A percentile compares a stretch with the other conserved stretches of the same genome.
phyloP scores from a whole-genome alignment of 2,329 filamentous ascomycete species.

The Colletotrichum zoysiae region DNA sequence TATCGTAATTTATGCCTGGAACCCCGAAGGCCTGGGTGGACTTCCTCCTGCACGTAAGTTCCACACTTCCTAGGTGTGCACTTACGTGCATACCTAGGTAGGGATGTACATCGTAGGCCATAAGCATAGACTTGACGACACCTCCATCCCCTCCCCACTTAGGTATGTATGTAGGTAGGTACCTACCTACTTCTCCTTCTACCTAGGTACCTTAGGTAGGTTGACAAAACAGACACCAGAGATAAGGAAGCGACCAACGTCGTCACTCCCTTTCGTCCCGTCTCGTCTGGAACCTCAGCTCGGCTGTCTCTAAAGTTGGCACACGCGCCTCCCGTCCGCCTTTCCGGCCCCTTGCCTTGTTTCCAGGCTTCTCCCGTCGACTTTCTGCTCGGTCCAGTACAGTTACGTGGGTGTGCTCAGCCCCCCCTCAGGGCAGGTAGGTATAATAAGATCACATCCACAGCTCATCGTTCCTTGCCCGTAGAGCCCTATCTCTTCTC shows the following conservation, averaged over 20 bases:
- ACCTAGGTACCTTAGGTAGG: neutral
- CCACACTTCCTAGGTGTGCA: no score
- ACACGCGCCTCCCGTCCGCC: constrained; percentile 8
- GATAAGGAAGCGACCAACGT: constrained; percentile 12
- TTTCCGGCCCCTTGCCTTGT: neutral
- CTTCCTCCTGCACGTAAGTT: neutral
- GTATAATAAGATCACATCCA: neutral
- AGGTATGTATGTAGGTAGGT: neutral
- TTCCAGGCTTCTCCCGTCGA: constrained; percentile 3
- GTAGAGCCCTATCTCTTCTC: neutral
- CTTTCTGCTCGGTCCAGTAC: neutral
- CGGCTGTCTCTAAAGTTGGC: constrained; percentile 10
- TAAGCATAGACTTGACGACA: neutral
- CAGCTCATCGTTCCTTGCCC: neutral
- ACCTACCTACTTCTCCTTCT: neutral
- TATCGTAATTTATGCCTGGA: neutral
- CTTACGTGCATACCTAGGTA: no score
- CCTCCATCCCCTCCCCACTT: neutral
- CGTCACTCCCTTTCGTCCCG: constrained; percentile 13
- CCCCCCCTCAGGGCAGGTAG: neutral
- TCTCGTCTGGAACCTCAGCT: constrained; percentile 11
- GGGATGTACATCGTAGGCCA: neutral
- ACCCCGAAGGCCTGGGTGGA: neutral
- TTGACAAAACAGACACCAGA: constrained; percentile 1
- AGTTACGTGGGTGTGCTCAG: neutral